Percentiles rank a stretch among this genome's conserved stretches.
Conservation (phyloP, 768 basidiomycete species). For the Russula sp. region DNA sequence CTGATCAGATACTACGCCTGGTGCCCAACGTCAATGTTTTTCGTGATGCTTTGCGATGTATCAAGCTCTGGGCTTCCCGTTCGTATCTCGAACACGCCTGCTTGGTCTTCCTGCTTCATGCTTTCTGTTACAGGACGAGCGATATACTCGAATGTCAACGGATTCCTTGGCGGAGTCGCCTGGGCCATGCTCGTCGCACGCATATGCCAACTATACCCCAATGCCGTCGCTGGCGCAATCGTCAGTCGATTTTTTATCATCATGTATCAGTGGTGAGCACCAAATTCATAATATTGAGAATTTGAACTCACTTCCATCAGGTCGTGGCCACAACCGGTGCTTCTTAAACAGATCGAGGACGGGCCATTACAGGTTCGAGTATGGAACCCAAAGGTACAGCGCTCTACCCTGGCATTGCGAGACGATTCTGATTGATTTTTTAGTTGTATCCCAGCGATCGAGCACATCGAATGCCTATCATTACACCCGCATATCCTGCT, state of each 20-base stretch:
- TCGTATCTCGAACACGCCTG: constrained; percentile 27
- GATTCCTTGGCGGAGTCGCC: constrained; percentile 95
- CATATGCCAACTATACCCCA: constrained; percentile 98
- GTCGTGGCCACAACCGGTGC: constrained; percentile 98
- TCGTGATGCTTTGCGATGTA: constrained; percentile 89
- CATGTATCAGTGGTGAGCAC: constrained; percentile 86
- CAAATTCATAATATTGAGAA: background rate
- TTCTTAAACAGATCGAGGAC: constrained; percentile 93
- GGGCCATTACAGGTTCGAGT: constrained; percentile 89
- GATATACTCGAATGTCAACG: constrained; percentile 97
- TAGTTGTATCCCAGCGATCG: constrained; percentile 88
- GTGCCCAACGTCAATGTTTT: constrained; percentile 94
- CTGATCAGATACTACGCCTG: constrained; percentile 89
- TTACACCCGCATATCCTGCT: constrained; percentile 96
- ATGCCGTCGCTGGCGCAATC: constrained; percentile 87
- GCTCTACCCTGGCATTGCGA: background rate
- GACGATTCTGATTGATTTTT: background rate
- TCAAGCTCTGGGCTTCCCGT: constrained; percentile 98
- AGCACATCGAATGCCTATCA: constrained; percentile 98
- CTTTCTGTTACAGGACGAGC: constrained; percentile 58
- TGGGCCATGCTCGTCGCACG: constrained; percentile 99
- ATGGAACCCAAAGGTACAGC: constrained; percentile 90
- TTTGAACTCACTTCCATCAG: constrained; percentile 35
- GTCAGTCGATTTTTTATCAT: constrained; percentile 98
- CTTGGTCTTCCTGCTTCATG: constrained; percentile 2